These are phyloP conservation scores for Pseudozyma flocculosa DNA, from an alignment of 1,284 basidiomycete genomes.

Conservation along the genomic window DNA sequence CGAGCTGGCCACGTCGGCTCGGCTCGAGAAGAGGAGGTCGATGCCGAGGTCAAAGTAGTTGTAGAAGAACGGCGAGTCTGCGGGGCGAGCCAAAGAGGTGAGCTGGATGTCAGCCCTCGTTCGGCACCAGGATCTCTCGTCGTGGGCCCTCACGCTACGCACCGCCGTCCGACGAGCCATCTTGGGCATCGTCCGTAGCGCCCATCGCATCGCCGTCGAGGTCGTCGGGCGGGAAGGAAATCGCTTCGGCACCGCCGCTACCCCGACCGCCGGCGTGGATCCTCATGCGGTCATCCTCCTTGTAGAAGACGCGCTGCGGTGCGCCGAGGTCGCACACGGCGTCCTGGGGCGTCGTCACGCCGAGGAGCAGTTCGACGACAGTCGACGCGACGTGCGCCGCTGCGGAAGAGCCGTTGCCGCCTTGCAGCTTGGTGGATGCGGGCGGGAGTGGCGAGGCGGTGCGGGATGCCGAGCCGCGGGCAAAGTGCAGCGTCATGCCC, in stretches of 20 bases:
- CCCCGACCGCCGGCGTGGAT: conserved; percentile 20
- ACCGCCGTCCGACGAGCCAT: not conserved
- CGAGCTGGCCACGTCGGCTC: conserved; percentile 12
- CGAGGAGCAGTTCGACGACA: conserved; percentile 19
- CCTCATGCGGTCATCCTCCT: conserved; percentile 35
- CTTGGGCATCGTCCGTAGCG: not conserved
- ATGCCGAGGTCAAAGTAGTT: conserved; percentile 43
- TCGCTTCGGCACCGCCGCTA: no score
- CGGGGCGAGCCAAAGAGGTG: no score
- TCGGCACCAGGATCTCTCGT: no score
- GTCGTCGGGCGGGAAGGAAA: conserved; percentile 7
- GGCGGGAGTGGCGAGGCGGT: conserved; percentile 7
- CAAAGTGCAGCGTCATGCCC: conserved; percentile 18
- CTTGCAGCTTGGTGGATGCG: not conserved
- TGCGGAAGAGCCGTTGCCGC: conserved; percentile 1
- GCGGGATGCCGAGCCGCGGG: conserved; percentile 3
- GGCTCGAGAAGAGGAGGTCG: conserved; percentile 29
- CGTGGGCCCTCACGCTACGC: not conserved
- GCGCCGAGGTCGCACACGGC: conserved; percentile 26
- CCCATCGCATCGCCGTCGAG: conserved; percentile 8
- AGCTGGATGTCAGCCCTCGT: no score
- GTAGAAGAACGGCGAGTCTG: conserved; percentile 32
- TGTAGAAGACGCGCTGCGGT: conserved; percentile 36
- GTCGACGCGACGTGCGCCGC: not conserved
- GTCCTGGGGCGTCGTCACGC: conserved; percentile 32